A percentile compares a stretch with the other conserved stretches of the same genome.
phyloP scores from a whole-genome alignment of 2,329 filamentous ascomycete species.

The Botrytis fabae region DNA sequence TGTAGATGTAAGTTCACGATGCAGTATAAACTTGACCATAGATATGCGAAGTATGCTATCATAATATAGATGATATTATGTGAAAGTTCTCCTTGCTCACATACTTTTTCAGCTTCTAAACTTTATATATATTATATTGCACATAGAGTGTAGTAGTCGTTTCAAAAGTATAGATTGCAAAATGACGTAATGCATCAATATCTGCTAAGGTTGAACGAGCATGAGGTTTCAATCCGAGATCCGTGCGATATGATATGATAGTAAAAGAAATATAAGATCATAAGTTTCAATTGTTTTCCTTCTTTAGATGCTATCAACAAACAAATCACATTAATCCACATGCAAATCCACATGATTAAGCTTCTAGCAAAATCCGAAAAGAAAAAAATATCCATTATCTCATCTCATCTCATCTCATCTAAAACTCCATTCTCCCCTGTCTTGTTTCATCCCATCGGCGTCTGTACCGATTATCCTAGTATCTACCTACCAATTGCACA shows the following conservation, averaged over 20 bases:
- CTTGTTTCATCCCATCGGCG: slow-evolving; percentile 14
- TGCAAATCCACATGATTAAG: background rate
- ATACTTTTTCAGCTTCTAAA: background rate
- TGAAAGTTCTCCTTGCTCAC: background rate
- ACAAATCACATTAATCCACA: background rate
- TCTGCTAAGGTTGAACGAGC: background rate
- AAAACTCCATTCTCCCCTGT: background rate
- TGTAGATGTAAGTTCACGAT: background rate
- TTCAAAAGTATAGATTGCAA: background rate
- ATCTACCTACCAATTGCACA: background rate
- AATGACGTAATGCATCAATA: background rate
- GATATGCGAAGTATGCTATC: background rate
- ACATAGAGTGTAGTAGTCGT: background rate
- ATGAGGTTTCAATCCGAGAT: background rate
- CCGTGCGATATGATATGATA: background rate
- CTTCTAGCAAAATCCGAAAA: background rate
- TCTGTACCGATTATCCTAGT: slow-evolving; percentile 9
- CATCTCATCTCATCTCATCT: slow-evolving; percentile 11
- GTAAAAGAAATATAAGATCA: background rate
- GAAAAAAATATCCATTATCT: background rate
- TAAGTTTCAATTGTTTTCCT: background rate
- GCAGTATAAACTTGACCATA: background rate
- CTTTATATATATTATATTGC: background rate
- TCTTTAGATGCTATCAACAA: background rate
- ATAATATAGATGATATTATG: background rate